Base-by-base conservation (phyloP, 352 stramenopile genomes). In the Phytophthora pini region DNA sequence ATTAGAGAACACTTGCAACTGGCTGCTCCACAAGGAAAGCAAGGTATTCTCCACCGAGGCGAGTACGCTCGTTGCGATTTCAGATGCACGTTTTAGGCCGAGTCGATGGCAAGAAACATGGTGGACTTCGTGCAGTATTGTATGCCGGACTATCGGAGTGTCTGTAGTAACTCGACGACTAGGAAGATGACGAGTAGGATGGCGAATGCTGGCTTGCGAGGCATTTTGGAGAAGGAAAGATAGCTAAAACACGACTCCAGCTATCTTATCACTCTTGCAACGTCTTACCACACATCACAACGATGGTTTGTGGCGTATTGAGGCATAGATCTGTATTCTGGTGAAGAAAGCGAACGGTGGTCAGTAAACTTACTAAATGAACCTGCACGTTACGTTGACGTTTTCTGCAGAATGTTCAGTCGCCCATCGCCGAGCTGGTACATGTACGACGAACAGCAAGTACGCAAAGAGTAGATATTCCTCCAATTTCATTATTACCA, bases 211-310 rank as follows among this genome's bases (percentile, higher is more conserved):
- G 17, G 17, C 17, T 49, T 58, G 51, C 15, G 51, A 31, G 38
- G 51, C 20, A 58, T 58, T 27, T 58, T 49, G 24, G 3, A 20
- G 13, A 58, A 58, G 49, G 49, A 17, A 20, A 3, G 34, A 20
- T 20, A 20, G 17, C 17, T 20, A 20, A 20, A 20, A 20, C 17
- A 20, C 17, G 17, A 20, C 17, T 20, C 17, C 17, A 20, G 17
- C 17, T 20, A 20, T 20, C 17, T 20, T 20, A 20, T 20, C 17
- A 20, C 17, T 20, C 17, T 20, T 20, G 17, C 10, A 15, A 15
- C 34, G 39, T 44, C 39, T 47, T 47, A 44, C 15, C 13, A 22
- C 17, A 20, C 17, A 20, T 20, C 17, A 20, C 17, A 20, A 20
- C 17, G 17, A 20, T 20, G 17, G 17, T 20, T 20, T 20, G 17